Evolutionary conservation across 148 eudicot species (phyloP).

Genomic region (Heliamphora exappendiculata): DNA sequence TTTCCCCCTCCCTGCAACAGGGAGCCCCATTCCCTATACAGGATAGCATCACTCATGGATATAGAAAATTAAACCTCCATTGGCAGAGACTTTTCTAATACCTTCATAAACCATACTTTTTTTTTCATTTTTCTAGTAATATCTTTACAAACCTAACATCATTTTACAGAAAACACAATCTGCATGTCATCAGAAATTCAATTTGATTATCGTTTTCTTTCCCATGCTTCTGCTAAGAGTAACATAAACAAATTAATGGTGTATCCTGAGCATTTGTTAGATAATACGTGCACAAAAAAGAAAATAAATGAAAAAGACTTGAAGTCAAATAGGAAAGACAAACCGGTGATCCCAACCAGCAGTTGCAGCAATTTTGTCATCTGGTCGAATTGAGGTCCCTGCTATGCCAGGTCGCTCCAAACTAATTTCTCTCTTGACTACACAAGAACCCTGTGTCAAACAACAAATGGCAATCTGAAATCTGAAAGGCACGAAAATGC

Average conservation of each 20-base stretch:
- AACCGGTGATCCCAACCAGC: slow-evolving; percentile 98
- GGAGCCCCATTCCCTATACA: background rate
- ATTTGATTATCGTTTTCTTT: background rate
- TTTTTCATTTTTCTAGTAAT: too few species aligned
- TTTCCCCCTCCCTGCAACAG: too few species aligned
- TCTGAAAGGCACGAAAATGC: background rate
- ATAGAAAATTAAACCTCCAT: background rate
- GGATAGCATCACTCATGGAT: background rate
- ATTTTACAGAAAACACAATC: background rate
- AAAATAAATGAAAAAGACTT: background rate
- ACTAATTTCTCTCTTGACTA: slow-evolving; percentile 69
- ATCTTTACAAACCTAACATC: too few species aligned
- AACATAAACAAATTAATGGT: background rate
- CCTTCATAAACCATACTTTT: too few species aligned
- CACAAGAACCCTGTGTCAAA: slow-evolving; percentile 44
- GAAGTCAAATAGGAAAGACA: slow-evolving; percentile 6
- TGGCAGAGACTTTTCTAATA: background rate
- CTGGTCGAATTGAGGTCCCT: slow-evolving; percentile 61
- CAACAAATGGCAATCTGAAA: slow-evolving; percentile 8
- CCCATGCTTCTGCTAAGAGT: background rate
- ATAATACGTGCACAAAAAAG: background rate
- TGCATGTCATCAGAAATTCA: background rate
- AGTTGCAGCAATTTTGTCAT: slow-evolving; percentile 72
- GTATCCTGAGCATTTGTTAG: background rate
- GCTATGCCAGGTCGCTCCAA: slow-evolving; percentile 89